These are phyloP conservation scores for Geotrichum restrictum DNA, from an alignment of 1,139 yeast species.

Conservation along the genomic window DNA sequence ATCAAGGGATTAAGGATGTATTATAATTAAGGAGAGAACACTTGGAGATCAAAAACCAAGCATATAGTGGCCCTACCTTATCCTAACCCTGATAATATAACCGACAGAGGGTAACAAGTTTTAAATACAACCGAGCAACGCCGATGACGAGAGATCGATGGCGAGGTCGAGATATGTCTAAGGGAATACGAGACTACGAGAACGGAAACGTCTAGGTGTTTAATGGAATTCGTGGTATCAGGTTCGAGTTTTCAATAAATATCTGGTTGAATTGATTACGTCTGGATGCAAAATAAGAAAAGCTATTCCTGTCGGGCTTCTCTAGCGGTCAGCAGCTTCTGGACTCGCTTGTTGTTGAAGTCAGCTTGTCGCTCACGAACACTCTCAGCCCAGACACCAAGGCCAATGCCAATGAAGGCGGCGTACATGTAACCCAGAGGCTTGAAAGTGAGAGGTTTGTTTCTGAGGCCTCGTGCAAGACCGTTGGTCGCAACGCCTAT, in stretches of 20 bases:
- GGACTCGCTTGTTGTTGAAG: constrained; percentile 35
- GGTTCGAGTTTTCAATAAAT: constrained; percentile 5
- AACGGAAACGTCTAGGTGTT: no score
- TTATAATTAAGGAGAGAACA: constrained; percentile 5
- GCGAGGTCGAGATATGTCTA: no score
- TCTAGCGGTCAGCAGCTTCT: constrained; percentile 33
- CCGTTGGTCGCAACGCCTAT: constrained; percentile 38
- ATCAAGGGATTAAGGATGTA: background rate
- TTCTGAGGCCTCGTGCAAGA: constrained; percentile 39
- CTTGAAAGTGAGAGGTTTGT: constrained; percentile 38
- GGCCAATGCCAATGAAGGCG: constrained; percentile 37
- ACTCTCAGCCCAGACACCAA: constrained; percentile 34
- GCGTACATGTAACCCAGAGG: constrained; percentile 37
- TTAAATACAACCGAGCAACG: background rate
- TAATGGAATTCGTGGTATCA: no score
- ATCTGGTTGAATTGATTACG: constrained; percentile 5
- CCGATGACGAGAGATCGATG: no score
- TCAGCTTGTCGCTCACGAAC: constrained; percentile 35
- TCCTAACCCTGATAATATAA: background rate
- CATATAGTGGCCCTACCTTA: background rate
- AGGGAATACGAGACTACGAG: no score
- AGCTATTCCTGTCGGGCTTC: constrained; percentile 30
- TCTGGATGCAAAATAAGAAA: constrained; percentile 22
- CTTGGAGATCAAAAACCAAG: background rate
- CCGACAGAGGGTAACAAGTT: background rate